Conservation (phyloP, 192 early-diverging fungal species). For the Diversispora epigaea region DNA sequence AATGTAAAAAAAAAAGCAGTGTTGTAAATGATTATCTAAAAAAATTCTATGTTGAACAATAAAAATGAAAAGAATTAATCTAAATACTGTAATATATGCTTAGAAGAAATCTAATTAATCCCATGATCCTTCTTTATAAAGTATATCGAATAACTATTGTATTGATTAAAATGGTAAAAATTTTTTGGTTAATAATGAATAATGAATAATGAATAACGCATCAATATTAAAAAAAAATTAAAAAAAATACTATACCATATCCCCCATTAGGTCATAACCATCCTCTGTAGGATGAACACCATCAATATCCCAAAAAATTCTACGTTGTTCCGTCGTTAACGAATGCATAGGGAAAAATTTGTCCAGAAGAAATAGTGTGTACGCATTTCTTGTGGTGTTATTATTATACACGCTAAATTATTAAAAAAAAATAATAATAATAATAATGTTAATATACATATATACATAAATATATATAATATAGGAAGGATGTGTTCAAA, state of each 20-base stretch:
- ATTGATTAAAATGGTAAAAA: background rate
- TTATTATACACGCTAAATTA: conserved; percentile 26
- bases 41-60: background rate
- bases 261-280: conserved; percentile 25
- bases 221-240: background rate
- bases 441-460: background rate
- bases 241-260: conserved; percentile 3
- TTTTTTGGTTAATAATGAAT: background rate
- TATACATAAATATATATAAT: background rate
- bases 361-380: conserved; percentile 15
- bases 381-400: conserved; percentile 25
- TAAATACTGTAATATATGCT: background rate
- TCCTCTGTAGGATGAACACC: conserved; percentile 26
- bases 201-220: background rate
- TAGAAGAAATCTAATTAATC: background rate
- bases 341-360: conserved; percentile 31
- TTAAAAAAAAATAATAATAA: background rate
- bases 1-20: no score
- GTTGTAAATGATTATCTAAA: background rate
- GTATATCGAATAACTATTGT: conserved; percentile 18
- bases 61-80: background rate
- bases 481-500: background rate
- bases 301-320: conserved; percentile 23
- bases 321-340: conserved; percentile 25
- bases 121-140: conserved; percentile 29